phyloP scores from a whole-genome alignment of 495 filamentous ascomycete species.

The Tuber magnatum region DNA sequence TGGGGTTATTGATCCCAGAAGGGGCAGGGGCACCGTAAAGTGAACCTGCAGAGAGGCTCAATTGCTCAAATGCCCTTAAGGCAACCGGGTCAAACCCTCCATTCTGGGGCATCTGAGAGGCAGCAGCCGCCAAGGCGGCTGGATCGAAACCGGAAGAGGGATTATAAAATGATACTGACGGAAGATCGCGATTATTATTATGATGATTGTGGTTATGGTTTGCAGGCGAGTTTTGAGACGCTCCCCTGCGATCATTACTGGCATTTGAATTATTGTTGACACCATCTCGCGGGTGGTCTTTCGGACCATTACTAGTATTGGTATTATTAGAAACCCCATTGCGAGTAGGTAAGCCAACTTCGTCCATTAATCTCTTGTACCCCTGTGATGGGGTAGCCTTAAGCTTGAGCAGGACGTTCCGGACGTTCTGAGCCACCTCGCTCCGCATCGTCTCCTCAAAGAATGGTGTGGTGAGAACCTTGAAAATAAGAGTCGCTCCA shows the following conservation, averaged over 20 bases:
- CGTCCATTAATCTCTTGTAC: conserved; percentile 97
- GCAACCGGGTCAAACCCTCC: conserved; percentile 32
- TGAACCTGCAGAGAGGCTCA: conserved; percentile 28
- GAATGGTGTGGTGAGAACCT: conserved; percentile 94
- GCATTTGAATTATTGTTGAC: conserved; percentile 30
- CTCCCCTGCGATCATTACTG: conserved; percentile 23
- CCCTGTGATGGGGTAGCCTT: conserved; percentile 92
- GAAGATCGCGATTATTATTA: conserved; percentile 25
- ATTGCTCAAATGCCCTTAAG: conserved; percentile 38
- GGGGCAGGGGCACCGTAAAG: conserved; percentile 26
- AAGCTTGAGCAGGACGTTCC: conserved; percentile 76
- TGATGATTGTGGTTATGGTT: conserved; percentile 33
- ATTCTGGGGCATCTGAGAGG: conserved; percentile 28
- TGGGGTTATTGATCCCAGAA: conserved; percentile 29
- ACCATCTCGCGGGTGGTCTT: conserved; percentile 24
- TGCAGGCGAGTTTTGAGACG: conserved; percentile 22
- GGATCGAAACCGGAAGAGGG: conserved; percentile 33
- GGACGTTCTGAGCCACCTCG: conserved; percentile 84
- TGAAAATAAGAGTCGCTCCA: conserved; percentile 93
- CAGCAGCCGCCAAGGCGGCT: conserved; percentile 20
- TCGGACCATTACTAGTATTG: conserved; percentile 26
- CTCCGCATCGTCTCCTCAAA: conserved; percentile 85
- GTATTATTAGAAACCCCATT: conserved; percentile 38
- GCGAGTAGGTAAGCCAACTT: conserved; percentile 72
- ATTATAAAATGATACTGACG: conserved; percentile 23